Conservation (phyloP, 2,329 filamentous ascomycete genomes). For the Phialophora verrucosa region DNA sequence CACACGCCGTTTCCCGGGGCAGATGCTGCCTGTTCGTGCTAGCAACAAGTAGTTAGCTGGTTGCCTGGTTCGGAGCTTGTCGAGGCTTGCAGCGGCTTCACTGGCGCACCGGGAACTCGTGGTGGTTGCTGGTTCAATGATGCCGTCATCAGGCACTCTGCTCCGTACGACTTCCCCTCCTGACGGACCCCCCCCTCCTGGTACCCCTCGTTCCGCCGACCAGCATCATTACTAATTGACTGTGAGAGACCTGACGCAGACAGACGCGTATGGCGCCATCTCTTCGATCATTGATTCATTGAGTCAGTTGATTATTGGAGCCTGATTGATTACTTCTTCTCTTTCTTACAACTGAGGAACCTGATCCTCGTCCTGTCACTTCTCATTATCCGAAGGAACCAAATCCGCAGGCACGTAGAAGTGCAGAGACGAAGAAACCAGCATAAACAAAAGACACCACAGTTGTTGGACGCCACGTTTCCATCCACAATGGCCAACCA, state of each 20-base stretch:
- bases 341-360: conserved; percentile 7
- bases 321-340: background rate
- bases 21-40: background rate
- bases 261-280: conserved; percentile 6
- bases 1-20: background rate
- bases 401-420: background rate
- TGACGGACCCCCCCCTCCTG: too few species aligned
- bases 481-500: conserved; percentile 23
- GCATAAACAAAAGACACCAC: too few species aligned
- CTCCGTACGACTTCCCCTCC: background rate
- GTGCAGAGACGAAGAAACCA: background rate
- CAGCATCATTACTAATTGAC: conserved; percentile 1
- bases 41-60: background rate
- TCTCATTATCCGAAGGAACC: background rate
- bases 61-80: background rate
- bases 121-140: background rate
- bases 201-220: background rate
- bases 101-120: background rate
- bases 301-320: background rate
- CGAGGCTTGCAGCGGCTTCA: background rate
- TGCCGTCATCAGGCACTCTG: background rate
- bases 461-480: background rate
- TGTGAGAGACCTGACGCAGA: background rate
- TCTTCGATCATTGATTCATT: conserved; percentile 11
- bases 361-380: background rate